Conservation (phyloP, 768 basidiomycete genomes). For the Collybiopsis luxurians region DNA sequence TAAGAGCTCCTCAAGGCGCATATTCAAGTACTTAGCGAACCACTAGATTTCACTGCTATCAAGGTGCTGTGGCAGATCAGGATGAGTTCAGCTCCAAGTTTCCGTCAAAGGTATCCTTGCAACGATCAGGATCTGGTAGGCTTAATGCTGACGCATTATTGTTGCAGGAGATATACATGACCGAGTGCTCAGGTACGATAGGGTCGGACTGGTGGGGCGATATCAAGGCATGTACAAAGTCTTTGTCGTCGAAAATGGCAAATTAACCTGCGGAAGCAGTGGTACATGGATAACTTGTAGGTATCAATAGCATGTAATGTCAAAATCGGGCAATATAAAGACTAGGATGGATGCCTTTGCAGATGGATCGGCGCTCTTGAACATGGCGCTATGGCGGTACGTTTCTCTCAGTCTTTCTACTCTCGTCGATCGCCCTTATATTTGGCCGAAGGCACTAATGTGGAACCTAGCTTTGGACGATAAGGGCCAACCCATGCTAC, state of each 20-base stretch:
- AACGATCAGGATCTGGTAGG: too few relatives aligned
- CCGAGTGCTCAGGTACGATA: constrained; percentile 46
- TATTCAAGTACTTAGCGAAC: constrained; percentile 8
- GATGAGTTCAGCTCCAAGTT: constrained; percentile 39
- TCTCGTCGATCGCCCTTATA: neutral
- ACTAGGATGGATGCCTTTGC: neutral
- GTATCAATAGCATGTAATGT: neutral
- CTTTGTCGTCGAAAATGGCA: neutral
- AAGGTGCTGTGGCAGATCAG: constrained; percentile 34
- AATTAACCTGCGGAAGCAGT: constrained; percentile 22
- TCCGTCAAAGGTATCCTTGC: constrained; percentile 34
- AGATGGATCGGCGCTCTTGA: constrained; percentile 37
- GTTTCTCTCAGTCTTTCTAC: neutral
- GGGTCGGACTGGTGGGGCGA: constrained; percentile 54
- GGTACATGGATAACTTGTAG: constrained; percentile 46
- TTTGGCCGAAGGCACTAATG: constrained; percentile 34
- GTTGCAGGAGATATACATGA: constrained; percentile 10
- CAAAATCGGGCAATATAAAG: neutral
- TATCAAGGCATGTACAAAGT: constrained; percentile 38
- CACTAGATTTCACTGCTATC: constrained; percentile 12
- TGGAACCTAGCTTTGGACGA: constrained; percentile 53
- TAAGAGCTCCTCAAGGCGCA: neutral
- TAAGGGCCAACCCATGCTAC: constrained; percentile 31
- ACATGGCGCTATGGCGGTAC: constrained; percentile 25
- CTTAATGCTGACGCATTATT: neutral